Base-by-base conservation (phyloP, 2,329 filamentous ascomycete genomes). In the Eurotiales sp. region DNA sequence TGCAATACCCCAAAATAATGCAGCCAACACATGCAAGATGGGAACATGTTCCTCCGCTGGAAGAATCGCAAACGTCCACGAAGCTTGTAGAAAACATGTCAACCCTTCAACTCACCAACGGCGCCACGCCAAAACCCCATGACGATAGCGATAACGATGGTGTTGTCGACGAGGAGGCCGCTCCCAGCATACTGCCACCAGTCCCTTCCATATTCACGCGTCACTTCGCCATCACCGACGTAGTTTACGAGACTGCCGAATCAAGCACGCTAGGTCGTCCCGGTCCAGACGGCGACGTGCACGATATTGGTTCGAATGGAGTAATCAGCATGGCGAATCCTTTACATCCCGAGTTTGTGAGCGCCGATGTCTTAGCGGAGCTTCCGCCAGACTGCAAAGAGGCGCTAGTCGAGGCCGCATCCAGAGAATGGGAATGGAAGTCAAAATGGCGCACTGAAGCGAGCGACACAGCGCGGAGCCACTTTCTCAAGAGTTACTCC, bases 1-100 rank as follows among this genome's bases (percentile, higher is more conserved):
- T 96, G 80, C 89, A 93, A 64, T 95, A 87, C 65, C 92, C 93
- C 0, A 82, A 83, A 56, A 87, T 80, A 63, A 95, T 90, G 81
- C 93, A 99, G 68, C 90, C 93, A 2, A 93, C 90, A 2, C 88
- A 90, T 60, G 90, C 84, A 8, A 85, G 86, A 54, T 90, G 91
- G 75, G 88, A 93, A 70, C 83, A 86, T 55, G 76, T 95, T 2
- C 68, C 79, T 2, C n/a, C 21, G 17, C 72, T 77, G 1, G 64
- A 72, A 11, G 68, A 74, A 34, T 46, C 62, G 15, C 58, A 57
- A 40, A 45, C 53, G 27, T 55, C 64, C 8, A 58, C 50, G 39
- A 64, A 62, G 48, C 60, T 70, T 43, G 61, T 64, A 15, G 61
- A 65, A 44, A 61, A 65, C 48, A 60, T 69, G 62, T 66, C 67